A percentile compares a stretch with the other conserved stretches of the same genome.
These are phyloP conservation scores for Thymus mandschuricus DNA, from an alignment of 257 asterid species.

Conservation along the genomic window DNA sequence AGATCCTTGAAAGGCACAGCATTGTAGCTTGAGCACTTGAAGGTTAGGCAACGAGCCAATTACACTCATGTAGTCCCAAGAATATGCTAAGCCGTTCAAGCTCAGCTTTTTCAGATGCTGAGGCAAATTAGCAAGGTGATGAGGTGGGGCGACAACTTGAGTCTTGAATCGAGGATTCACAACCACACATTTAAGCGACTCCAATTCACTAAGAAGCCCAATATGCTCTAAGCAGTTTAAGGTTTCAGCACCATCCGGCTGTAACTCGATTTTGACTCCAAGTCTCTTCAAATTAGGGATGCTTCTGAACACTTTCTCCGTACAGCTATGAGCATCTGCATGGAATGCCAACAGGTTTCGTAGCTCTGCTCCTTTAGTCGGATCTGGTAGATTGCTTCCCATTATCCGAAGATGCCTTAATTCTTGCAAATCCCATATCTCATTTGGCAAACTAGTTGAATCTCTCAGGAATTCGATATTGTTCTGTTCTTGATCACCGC, in stretches of 20 bases:
- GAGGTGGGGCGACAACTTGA: background rate
- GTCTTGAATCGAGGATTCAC: background rate
- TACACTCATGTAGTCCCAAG: background rate
- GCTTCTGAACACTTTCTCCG: background rate
- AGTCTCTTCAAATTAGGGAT: conserved; percentile 21
- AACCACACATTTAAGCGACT: conserved; percentile 7
- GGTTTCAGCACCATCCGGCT: background rate
- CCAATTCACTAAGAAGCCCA: background rate
- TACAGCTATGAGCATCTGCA: conserved; percentile 2
- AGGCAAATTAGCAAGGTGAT: background rate
- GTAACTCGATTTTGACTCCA: conserved; percentile 12
- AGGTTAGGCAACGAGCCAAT: conserved; percentile 1
- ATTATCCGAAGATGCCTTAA: conserved; percentile 24
- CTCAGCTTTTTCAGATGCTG: background rate
- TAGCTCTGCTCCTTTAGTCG: background rate
- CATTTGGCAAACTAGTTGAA: background rate
- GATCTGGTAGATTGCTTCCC: conserved; percentile 13
- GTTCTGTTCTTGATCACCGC: no score
- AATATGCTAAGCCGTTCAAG: conserved; percentile 9
- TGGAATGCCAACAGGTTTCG: conserved; percentile 16
- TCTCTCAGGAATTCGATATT: background rate
- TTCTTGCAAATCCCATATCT: conserved; percentile 27
- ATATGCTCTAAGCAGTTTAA: background rate
- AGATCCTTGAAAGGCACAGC: background rate
- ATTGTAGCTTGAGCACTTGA: conserved; percentile 2